Conservation (phyloP, 371 early-diverging fungal species). For the Mortierella sp. region DNA sequence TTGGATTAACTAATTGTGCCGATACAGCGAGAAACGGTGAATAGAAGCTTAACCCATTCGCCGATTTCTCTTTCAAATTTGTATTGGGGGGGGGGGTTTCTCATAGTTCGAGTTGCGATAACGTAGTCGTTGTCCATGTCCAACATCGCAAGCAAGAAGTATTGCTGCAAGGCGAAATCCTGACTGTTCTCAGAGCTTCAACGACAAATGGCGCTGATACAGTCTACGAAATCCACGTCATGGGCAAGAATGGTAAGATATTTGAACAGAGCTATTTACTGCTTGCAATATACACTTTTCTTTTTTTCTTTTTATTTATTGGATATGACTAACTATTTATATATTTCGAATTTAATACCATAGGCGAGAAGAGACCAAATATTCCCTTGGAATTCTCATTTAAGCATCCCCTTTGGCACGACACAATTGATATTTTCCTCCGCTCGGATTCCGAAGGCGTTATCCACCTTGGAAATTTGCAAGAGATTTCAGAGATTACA, state of each 20-base stretch:
- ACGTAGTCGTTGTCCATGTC: neutral
- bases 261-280: neutral
- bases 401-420: constrained; percentile 43
- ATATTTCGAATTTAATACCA: neutral
- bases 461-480: constrained; percentile 59
- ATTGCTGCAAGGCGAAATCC: constrained; percentile 38
- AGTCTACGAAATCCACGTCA: constrained; percentile 55
- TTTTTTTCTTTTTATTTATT: too few relatives aligned
- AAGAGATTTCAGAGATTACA: constrained; percentile 25
- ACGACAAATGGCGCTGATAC: constrained; percentile 11
- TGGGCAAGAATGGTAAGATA: constrained; percentile 66
- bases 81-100: neutral
- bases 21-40: too few relatives aligned
- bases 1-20: too few relatives aligned
- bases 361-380: constrained; percentile 59
- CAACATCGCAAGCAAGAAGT: constrained; percentile 18
- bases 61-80: neutral
- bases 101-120: constrained; percentile 4
- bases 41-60: neutral
- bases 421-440: constrained; percentile 25
- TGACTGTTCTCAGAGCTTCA: constrained; percentile 42
- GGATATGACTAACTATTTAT: too few relatives aligned
- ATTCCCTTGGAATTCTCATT: constrained; percentile 55
- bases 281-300: too few relatives aligned
- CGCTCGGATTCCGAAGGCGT: constrained; percentile 62